Conservation (phyloP, 140 eudicot genomes). For the Stevia rebaudiana region DNA sequence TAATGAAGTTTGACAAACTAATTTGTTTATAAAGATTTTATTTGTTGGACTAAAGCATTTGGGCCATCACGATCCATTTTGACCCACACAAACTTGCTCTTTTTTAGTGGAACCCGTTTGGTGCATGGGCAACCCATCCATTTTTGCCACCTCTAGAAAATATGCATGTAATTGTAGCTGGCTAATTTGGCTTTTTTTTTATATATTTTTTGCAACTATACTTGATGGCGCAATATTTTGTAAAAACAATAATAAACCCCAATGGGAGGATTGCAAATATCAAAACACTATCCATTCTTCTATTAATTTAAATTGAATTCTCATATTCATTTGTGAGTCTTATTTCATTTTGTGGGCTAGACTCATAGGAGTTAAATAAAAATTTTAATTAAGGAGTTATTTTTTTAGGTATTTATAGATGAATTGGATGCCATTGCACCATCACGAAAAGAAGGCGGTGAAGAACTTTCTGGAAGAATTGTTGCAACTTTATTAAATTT, state of each 20-base stretch:
- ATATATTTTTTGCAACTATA: neutral
- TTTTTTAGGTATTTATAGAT: conserved; percentile 78
- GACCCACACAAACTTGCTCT: neutral
- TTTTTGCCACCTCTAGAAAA: neutral
- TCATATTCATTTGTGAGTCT: neutral
- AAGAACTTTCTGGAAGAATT: conserved; percentile 83
- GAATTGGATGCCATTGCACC: conserved; percentile 99
- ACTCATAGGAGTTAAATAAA: neutral
- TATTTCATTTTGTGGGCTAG: neutral
- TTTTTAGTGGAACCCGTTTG: neutral
- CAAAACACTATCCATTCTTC: too few species aligned
- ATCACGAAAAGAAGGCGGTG: conserved; percentile 90
- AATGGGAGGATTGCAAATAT: neutral
- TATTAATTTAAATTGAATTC: neutral
- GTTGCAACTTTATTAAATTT: conserved; percentile 83
- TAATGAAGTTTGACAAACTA: neutral
- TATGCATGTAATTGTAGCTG: neutral
- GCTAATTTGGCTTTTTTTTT: neutral
- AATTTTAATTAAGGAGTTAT: neutral
- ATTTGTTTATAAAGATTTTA: neutral
- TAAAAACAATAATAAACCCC: neutral
- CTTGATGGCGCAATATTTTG: neutral
- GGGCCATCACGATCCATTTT: neutral
- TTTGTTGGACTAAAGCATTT: neutral
- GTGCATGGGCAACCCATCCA: neutral